Evolutionary conservation across 495 filamentous ascomycete genomes (phyloP).

Genomic region (Penicillium paradoxum): DNA sequence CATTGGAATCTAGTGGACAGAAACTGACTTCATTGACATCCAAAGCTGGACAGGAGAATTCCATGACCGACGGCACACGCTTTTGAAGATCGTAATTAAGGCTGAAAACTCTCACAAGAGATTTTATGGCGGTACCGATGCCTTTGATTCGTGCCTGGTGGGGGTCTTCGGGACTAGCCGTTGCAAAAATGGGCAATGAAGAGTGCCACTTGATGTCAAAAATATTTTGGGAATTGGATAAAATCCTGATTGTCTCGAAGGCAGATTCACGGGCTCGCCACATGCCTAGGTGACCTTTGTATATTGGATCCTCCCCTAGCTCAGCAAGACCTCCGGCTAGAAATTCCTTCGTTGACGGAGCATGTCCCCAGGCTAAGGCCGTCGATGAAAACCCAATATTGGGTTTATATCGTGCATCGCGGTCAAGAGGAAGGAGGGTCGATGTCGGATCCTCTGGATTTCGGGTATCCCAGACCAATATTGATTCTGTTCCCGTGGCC

Average conservation of each 20-base stretch:
- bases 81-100: constrained; percentile 37
- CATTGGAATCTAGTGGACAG: constrained; percentile 31
- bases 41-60: constrained; percentile 65
- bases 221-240: constrained; percentile 60
- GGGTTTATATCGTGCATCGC: constrained; percentile 31
- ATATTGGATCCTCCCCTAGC: constrained; percentile 43
- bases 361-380: constrained; percentile 66
- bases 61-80: constrained; percentile 22
- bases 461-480: constrained; percentile 31
- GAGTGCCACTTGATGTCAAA: constrained; percentile 83
- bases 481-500: constrained; percentile 44
- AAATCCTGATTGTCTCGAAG: constrained; percentile 38
- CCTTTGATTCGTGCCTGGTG: constrained; percentile 19
- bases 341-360: constrained; percentile 44
- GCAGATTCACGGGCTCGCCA: constrained; percentile 58
- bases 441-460: not conserved
- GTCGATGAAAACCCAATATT: constrained; percentile 58
- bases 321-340: constrained; percentile 76
- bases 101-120: constrained; percentile 43
- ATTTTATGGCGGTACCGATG: constrained; percentile 38
- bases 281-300: constrained; percentile 68
- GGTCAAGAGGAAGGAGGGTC: constrained; percentile 6
- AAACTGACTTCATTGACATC: constrained; percentile 85
- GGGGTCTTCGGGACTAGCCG: constrained; percentile 51
- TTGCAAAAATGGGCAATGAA: constrained; percentile 49